Conservation (phyloP, 768 basidiomycete species). For the Boletus coccyginus region DNA sequence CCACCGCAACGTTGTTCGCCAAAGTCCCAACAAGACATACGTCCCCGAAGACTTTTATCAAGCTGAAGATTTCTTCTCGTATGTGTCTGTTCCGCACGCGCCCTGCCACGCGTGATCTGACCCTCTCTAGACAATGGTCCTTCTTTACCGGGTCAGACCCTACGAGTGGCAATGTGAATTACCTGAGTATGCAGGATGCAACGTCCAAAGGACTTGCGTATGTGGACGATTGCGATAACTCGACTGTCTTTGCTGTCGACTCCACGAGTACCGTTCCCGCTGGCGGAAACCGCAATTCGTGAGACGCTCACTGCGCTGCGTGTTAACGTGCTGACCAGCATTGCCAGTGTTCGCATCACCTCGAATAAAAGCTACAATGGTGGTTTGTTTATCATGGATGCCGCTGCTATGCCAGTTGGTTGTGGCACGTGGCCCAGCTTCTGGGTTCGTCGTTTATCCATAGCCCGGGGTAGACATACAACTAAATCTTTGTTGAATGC, state of each 20-base stretch:
- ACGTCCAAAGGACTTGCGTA: conserved; percentile 53
- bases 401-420: conserved; percentile 67
- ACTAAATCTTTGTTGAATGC: neutral
- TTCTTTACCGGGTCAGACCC: conserved; percentile 67
- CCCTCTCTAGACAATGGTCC: conserved; percentile 54
- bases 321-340: neutral
- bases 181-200: conserved; percentile 47
- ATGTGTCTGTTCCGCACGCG: conserved; percentile 14
- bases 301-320: conserved; percentile 12
- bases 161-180: conserved; percentile 68
- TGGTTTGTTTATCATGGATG: conserved; percentile 78
- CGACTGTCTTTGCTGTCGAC: conserved; percentile 64
- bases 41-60: conserved; percentile 38
- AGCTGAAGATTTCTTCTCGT: conserved; percentile 64
- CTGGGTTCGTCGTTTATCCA: conserved; percentile 33
- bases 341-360: conserved; percentile 60
- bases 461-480: neutral
- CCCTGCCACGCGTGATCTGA: neutral
- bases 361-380: conserved; percentile 57
- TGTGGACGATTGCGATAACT: conserved; percentile 52
- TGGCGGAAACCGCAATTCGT: conserved; percentile 57
- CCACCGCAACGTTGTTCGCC: conserved; percentile 26
- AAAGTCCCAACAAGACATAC: conserved; percentile 30
- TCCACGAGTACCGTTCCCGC: conserved; percentile 43
- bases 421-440: conserved; percentile 65